A percentile compares a stretch with the other conserved stretches of the same genome.
phyloP scores from a whole-genome alignment of 352 stramenopile species.

The Thalassiosira mediterranea region DNA sequence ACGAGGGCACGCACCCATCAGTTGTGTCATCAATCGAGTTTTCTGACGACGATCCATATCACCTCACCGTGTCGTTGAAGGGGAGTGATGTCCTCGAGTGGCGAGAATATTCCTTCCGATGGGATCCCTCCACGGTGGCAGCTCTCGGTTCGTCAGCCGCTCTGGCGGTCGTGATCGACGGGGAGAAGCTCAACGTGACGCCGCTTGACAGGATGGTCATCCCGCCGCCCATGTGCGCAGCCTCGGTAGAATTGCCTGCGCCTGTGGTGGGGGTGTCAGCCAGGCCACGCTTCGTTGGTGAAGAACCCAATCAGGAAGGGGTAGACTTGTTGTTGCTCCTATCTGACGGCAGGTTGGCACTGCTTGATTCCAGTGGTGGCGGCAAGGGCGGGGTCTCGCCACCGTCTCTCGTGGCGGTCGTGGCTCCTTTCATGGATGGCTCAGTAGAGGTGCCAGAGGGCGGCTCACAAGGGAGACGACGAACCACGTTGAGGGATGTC shows the following conservation, averaged over 20 bases:
- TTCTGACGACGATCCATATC: conserved; percentile 65
- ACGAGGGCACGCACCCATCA: conserved; percentile 17
- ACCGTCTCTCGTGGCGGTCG: conserved; percentile 29
- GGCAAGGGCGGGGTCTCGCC: conserved; percentile 19
- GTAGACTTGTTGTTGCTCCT: conserved; percentile 44
- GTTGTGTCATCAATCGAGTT: conserved; percentile 56
- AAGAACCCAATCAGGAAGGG: conserved; percentile 4
- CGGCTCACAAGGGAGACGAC: not conserved
- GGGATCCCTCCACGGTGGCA: conserved; percentile 69
- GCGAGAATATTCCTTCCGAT: conserved; percentile 74
- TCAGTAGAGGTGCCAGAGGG: conserved; percentile 4
- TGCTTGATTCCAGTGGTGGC: conserved; percentile 35
- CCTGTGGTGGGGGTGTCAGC: conserved; percentile 45
- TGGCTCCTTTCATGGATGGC: conserved; percentile 29
- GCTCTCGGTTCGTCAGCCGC: conserved; percentile 33
- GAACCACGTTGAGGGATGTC: conserved; percentile 44
- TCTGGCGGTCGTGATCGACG: conserved; percentile 73
- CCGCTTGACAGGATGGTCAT: conserved; percentile 74
- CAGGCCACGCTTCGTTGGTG: conserved; percentile 45
- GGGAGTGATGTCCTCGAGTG: conserved; percentile 46
- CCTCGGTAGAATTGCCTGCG: conserved; percentile 49
- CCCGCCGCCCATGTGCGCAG: conserved; percentile 80
- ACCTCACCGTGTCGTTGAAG: conserved; percentile 51
- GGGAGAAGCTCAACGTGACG: conserved; percentile 74
- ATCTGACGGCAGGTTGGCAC: conserved; percentile 44